phyloP scores from a whole-genome alignment of 768 basidiomycete species.

The Stropharia rugosoannulata region DNA sequence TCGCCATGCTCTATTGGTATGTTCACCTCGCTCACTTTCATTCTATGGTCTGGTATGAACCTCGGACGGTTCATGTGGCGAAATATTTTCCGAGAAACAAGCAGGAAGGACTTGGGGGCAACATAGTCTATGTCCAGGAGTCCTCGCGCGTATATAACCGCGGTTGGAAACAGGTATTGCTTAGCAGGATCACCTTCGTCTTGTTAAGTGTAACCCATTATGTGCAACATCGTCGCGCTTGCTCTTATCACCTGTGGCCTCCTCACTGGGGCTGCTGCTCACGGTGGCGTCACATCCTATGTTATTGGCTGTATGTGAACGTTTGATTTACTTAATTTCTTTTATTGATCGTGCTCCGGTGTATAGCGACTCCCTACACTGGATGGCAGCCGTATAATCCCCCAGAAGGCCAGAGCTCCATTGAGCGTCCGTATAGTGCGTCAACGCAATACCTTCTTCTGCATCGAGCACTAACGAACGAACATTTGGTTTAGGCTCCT shows the following conservation, averaged over 20 bases:
- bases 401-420: slow-evolving; percentile 30
- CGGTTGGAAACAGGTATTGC: not conserved
- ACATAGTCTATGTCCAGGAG: no score
- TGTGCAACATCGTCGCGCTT: slow-evolving; percentile 19
- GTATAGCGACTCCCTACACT: slow-evolving; percentile 24
- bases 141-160: not conserved
- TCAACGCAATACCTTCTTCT: not conserved
- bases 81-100: no score
- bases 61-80: no score
- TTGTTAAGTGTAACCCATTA: slow-evolving; percentile 2
- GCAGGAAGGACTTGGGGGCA: no score
- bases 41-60: no score
- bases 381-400: slow-evolving; percentile 39
- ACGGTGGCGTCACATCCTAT: slow-evolving; percentile 37
- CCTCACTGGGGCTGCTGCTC: slow-evolving; percentile 30
- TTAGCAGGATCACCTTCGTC: not conserved
- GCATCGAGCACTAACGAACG: no score
- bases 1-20: no score
- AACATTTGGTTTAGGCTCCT: slow-evolving; percentile 19
- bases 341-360: not conserved
- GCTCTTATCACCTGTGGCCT: slow-evolving; percentile 26
- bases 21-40: no score
- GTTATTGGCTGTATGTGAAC: slow-evolving; percentile 26
- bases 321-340: not conserved
- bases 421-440: slow-evolving; percentile 33